Evolutionary conservation across 2,329 filamentous ascomycete species (phyloP).

Genomic region (Fusarium coicis): DNA sequence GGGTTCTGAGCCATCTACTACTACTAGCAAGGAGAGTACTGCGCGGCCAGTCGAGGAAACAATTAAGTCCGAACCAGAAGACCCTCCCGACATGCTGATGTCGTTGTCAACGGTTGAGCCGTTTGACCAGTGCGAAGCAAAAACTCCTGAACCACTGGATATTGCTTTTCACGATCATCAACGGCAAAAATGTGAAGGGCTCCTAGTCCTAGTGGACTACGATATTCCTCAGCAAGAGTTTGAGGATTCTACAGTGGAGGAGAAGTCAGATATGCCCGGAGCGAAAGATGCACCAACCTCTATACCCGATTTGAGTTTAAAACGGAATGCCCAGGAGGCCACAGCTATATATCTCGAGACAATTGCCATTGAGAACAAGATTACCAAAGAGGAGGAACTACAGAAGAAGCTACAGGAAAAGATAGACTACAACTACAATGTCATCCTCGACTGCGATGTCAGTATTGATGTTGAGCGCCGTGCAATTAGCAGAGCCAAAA

Average conservation of each 20-base stretch:
- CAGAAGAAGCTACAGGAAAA: neutral
- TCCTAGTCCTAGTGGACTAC: no score
- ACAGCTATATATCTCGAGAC: neutral
- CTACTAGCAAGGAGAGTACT: neutral
- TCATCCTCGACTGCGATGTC: neutral
- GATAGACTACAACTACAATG: neutral
- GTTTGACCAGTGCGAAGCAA: neutral
- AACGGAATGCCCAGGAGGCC: neutral
- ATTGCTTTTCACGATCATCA: neutral
- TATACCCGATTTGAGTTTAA: no score
- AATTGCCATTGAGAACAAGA: neutral
- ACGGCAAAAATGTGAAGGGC: neutral
- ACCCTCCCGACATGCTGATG: neutral
- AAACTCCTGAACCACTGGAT: neutral
- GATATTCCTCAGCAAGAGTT: neutral
- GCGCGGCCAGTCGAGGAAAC: neutral
- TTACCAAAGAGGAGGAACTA: neutral
- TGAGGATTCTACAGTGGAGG: neutral
- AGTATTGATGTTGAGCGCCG: neutral
- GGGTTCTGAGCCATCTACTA: neutral
- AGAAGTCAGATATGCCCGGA: neutral
- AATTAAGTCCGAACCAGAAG: neutral
- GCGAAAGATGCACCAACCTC: neutral
- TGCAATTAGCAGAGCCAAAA: neutral
- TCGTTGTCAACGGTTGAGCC: neutral